Percentiles rank a stretch among this genome's conserved stretches.
These are phyloP conservation scores for Hamamelis virginiana DNA, from an alignment of 164 flowering plant genomes.

Conservation along the genomic window DNA sequence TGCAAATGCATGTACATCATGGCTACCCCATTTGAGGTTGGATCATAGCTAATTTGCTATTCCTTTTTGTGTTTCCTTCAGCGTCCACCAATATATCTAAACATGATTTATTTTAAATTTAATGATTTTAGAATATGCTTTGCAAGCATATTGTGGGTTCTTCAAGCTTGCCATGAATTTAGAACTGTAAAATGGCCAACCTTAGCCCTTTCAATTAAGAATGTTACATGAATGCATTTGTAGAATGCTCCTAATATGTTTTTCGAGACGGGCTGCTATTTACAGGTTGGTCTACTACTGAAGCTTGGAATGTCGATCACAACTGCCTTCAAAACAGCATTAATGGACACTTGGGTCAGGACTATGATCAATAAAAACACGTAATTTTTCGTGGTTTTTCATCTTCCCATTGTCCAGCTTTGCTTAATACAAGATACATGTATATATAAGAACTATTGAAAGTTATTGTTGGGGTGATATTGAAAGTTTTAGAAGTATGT, in stretches of 20 bases:
- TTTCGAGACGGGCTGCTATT: slow-evolving; percentile 73
- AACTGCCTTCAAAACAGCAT: slow-evolving; percentile 54
- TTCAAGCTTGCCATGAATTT: not conserved
- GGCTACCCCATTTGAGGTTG: not conserved
- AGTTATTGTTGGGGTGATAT: too few relatives aligned
- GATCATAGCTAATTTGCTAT: not conserved
- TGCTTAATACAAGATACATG: too few relatives aligned
- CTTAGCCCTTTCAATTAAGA: not conserved
- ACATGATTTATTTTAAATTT: not conserved
- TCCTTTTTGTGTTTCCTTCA: not conserved
- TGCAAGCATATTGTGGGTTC: not conserved
- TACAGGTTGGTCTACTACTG: slow-evolving; percentile 54
- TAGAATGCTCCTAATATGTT: slow-evolving; percentile 11
- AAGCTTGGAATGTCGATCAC: slow-evolving; percentile 73
- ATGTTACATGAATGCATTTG: not conserved
- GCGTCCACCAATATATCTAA: not conserved
- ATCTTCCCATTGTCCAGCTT: slow-evolving; percentile 79
- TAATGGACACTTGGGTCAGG: slow-evolving; percentile 75
- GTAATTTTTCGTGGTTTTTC: slow-evolving; percentile 83
- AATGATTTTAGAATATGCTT: not conserved
- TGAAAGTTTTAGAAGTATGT: too few relatives aligned
- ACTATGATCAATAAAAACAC: slow-evolving; percentile 40
- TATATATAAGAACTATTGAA: too few relatives aligned
- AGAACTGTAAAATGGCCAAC: not conserved
- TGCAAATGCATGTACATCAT: not conserved